Base-by-base conservation (phyloP, 225 moss, liverwort and hornwort species). In the Marchantia polymorpha region DNA sequence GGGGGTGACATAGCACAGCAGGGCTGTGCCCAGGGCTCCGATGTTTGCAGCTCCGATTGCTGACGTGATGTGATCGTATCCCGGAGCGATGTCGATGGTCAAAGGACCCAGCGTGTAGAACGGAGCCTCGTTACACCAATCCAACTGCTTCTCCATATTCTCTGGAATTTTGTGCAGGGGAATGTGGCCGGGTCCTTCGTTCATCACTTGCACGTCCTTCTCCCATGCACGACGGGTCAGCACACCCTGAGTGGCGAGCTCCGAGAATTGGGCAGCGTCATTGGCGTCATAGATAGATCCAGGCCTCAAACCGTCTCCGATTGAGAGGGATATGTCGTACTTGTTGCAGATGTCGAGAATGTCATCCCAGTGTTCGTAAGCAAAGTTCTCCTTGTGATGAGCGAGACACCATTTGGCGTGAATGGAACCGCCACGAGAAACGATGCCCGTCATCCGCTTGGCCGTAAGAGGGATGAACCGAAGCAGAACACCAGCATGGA, bases 391-490 rank as follows among this genome's bases (percentile, higher is more conserved):
- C 67, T 92, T 92, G 78, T 94, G 96, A 68, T 96, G 89, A 27
- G 96, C 90, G 66, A 96, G 91, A 77, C 96, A 96, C 96, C 96
- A 96, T 77, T 96, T 96, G 0, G 96, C 96, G 64, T 96, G 96
- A 73, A 96, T 96, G 22, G 96, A 96, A 7, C 94, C 96, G 20
- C 96, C 96, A 12, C 96, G 84, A 47, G 96, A 94, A 60, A 96
- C 96, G 47, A 96, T 96, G 61, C 96, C 93, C 0, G 94, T 96
- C 92, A 93, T 94, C 4, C 96, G 92, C 74, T 82, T 83, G 19
- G 94, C 96, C 0, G 94, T 96, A 81, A 96, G 85, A 60, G 94
- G 94, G 61, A 96, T 96, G 83, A 94, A 96, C 12, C 96, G 84
- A 52, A 96, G 85, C 76, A 96, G 61, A 26, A 96, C 94, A 12